A percentile compares a stretch with the other conserved stretches of the same genome.
These are phyloP conservation scores for Rostrohypoxylon terebratum DNA, from an alignment of 495 filamentous ascomycete species.

Conservation along the genomic window DNA sequence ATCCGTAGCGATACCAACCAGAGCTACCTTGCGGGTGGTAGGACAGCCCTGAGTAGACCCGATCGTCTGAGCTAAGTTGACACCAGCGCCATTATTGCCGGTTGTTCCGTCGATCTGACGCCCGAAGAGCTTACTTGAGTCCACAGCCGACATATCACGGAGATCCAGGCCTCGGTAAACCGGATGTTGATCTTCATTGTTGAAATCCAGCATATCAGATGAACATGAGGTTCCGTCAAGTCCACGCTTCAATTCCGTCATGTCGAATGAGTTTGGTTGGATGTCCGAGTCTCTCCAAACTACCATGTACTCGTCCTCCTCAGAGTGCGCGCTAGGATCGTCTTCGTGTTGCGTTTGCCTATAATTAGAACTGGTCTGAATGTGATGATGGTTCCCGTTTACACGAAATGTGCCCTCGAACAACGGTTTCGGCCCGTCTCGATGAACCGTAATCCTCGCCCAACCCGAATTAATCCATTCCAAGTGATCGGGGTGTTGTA, in stretches of 20 bases:
- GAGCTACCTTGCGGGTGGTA: conserved; percentile 84
- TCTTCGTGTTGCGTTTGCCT: conserved; percentile 74
- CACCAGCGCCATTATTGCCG: conserved; percentile 82
- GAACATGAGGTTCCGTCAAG: conserved; percentile 59
- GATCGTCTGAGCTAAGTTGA: conserved; percentile 85
- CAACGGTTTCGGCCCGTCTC: conserved; percentile 80
- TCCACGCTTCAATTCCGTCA: conserved; percentile 53
- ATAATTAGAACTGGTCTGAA: conserved; percentile 82
- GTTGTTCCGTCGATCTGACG: conserved; percentile 65
- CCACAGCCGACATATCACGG: conserved; percentile 47
- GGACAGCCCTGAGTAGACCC: conserved; percentile 87
- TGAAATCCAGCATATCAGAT: conserved; percentile 77
- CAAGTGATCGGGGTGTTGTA: conserved; percentile 67
- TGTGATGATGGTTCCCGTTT: conserved; percentile 83
- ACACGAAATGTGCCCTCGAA: conserved; percentile 94
- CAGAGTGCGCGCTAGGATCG: conserved; percentile 75
- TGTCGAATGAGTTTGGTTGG: conserved; percentile 43
- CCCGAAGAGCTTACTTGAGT: conserved; percentile 53
- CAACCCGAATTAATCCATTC: conserved; percentile 87
- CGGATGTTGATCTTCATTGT: conserved; percentile 72
- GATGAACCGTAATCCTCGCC: conserved; percentile 80
- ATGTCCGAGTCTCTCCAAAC: conserved; percentile 93
- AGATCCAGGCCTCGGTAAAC: conserved; percentile 63
- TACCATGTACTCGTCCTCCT: conserved; percentile 83
- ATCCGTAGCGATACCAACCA: conserved; percentile 93